Conservation (phyloP, 306 rosid genomes). For the Vicia faba region DNA sequence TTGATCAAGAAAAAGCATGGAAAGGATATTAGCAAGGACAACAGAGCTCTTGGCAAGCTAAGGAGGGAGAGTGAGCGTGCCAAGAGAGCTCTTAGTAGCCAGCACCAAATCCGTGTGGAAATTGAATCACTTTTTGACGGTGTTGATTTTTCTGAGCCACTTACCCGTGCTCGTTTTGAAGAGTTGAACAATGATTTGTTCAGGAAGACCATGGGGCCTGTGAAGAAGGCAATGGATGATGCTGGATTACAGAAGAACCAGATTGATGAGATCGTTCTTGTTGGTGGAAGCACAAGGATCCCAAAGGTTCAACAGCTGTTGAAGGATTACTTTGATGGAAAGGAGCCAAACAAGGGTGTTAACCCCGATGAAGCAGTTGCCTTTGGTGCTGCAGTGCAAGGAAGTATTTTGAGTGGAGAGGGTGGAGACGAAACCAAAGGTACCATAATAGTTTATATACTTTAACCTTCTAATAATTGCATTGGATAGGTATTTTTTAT, state of each 20-base stretch:
- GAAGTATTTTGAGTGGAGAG: constrained; percentile 98
- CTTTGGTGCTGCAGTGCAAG: constrained; percentile 97
- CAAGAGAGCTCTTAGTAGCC: constrained; percentile 99
- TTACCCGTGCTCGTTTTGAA: constrained; percentile 92
- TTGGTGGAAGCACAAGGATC: constrained; percentile 97
- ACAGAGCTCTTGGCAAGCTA: constrained; percentile 91
- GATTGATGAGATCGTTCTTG: constrained; percentile 93
- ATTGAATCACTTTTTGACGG: constrained; percentile 98
- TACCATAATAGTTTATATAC: constrained; percentile 29
- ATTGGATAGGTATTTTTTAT: not conserved
- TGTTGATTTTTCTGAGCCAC: constrained; percentile 79
- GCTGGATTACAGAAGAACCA: constrained; percentile 92
- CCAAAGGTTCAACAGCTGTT: constrained; percentile 95
- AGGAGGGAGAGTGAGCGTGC: constrained; percentile 96
- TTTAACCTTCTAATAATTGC: not conserved
- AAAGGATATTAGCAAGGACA: constrained; percentile 98
- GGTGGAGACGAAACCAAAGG: constrained; percentile 98
- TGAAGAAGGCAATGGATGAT: constrained; percentile 97
- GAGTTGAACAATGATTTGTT: constrained; percentile 96
- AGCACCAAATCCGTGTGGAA: constrained; percentile 98
- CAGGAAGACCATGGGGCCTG: constrained; percentile 98
- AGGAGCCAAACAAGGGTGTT: constrained; percentile 99
- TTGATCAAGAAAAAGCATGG: constrained; percentile 95
- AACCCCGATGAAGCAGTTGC: constrained; percentile 99
- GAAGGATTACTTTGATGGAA: constrained; percentile 91